Conservation (phyloP, 2,329 filamentous ascomycete species). For the Penicillium vulpinum region DNA sequence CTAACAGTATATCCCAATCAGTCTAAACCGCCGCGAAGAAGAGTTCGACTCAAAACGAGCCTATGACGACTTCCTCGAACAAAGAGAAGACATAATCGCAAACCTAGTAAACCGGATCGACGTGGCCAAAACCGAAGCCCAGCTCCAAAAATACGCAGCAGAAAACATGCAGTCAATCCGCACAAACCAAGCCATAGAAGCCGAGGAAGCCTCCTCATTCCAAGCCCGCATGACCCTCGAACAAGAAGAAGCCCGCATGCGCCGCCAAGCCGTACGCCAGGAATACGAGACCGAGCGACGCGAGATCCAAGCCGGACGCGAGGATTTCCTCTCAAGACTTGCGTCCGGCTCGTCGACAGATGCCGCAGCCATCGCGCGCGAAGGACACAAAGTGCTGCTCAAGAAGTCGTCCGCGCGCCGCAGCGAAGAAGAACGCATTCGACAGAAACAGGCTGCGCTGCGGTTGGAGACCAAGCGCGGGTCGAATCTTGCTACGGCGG, state of each 20-base stretch:
- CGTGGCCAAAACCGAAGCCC: slow-evolving; percentile 61
- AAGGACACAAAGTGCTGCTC: slow-evolving; percentile 61
- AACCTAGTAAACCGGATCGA: slow-evolving; percentile 76
- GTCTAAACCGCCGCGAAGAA: slow-evolving; percentile 85
- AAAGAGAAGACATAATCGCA: slow-evolving; percentile 85
- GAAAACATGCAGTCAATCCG: slow-evolving; percentile 64
- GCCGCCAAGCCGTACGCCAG: slow-evolving; percentile 62
- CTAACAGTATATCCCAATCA: slow-evolving; percentile 36
- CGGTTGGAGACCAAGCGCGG: slow-evolving; percentile 36
- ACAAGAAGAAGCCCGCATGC: slow-evolving; percentile 63
- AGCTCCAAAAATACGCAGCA: slow-evolving; percentile 69
- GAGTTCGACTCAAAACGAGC: slow-evolving; percentile 83
- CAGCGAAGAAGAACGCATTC: slow-evolving; percentile 52
- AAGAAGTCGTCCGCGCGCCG: slow-evolving; percentile 69
- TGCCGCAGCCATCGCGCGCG: slow-evolving; percentile 56
- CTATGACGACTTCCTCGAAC: slow-evolving; percentile 94
- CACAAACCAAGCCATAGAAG: slow-evolving; percentile 51
- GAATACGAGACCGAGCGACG: slow-evolving; percentile 71
- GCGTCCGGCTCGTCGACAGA: slow-evolving; percentile 61
- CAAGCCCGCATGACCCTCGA: slow-evolving; percentile 57
- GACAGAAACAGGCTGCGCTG: slow-evolving; percentile 46
- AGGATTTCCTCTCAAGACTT: slow-evolving; percentile 70
- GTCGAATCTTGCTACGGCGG: slow-evolving; percentile 18
- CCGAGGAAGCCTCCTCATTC: slow-evolving; percentile 50
- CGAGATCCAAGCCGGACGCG: slow-evolving; percentile 62